Conservation (phyloP, 176 grass and related monocot genomes). For the Bromus sterilis region DNA sequence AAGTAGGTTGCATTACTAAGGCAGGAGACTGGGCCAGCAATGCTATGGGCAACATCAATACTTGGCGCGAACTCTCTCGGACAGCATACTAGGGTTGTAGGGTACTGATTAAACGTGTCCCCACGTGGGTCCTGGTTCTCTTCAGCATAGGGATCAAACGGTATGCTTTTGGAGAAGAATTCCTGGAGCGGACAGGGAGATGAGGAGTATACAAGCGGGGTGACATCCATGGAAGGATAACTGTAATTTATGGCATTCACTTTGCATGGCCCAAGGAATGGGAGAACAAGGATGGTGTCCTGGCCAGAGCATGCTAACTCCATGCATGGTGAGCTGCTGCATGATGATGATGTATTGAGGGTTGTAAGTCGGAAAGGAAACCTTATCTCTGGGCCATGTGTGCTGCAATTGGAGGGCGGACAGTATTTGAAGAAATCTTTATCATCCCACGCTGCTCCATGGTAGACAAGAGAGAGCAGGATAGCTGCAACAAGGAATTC, state of each 20-base stretch:
- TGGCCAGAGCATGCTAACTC: conserved; percentile 28
- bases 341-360: background rate
- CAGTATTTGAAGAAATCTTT: conserved; percentile 23
- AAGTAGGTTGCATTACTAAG: background rate
- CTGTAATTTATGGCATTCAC: conserved; percentile 25
- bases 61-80: background rate
- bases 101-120: rapidly evolving
- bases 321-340: conserved; percentile 9
- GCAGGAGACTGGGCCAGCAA: conserved; percentile 6
- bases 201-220: background rate
- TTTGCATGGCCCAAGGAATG: background rate
- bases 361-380: conserved; percentile 26
- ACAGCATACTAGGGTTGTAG: conserved; percentile 10
- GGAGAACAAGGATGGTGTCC: conserved; percentile 26
- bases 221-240: background rate
- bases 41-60: background rate
- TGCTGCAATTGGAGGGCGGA: conserved; percentile 7
- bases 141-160: background rate
- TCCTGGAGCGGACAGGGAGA: conserved; percentile 15
- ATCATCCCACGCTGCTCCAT: background rate
- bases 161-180: background rate
- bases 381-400: conserved; percentile 36
- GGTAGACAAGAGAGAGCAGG: conserved; percentile 6
- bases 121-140: background rate
- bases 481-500: background rate